Base-by-base conservation (phyloP, 192 early-diverging fungal species). In the Mortierella antarctica region DNA sequence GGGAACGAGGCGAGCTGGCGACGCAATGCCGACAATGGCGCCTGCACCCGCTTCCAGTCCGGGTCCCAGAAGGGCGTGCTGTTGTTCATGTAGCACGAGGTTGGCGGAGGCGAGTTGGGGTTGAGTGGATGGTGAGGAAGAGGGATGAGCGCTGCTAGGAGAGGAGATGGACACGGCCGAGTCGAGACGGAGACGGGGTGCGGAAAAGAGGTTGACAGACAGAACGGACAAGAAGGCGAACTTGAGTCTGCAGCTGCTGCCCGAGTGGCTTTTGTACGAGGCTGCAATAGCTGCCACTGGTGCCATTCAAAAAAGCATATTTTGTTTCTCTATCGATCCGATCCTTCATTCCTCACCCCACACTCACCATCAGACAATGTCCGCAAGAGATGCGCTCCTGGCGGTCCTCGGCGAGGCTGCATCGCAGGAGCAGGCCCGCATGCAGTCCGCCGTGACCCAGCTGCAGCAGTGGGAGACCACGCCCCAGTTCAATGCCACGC, bases 391-490 rank as follows among this genome's bases (percentile, higher is more conserved):
- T n/a, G 84, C 77, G 39, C 65, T 90, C 31, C 51, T 91, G 44
- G 50, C 60, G 20, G 84, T 88, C 15, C 84, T 94, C 20, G 76
- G 85, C 40, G 84, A 92, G 57, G 92, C 90, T 14, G 83, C 93
- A 17, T 95, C 93, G 10, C 92, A 92, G 66, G 88, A 93, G 42
- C 86, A 87, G 40, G 82, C 62, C 17, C 84, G 86, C 52, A 86
- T 94, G 67, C 87, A 85, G 62, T 74, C 71, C 53, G 93, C 94
- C 0, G 92, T 93, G 46, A 83, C 84, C n/a, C 82, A 85, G 60
- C 85, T 96, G 20, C 86, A 89, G 58, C 81, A 88, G 39, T 94
- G 92, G 92, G 93, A 94, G 65, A 85, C 85, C n/a, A 82, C 84
- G 14, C 90, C 91, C 14, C 87, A 88, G 40, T 96, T 94, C 74